Percentiles rank a stretch among this genome's conserved stretches.
phyloP scores from a whole-genome alignment of 1,139 yeast genomes.

The Eremothecium cymbalariae region DNA sequence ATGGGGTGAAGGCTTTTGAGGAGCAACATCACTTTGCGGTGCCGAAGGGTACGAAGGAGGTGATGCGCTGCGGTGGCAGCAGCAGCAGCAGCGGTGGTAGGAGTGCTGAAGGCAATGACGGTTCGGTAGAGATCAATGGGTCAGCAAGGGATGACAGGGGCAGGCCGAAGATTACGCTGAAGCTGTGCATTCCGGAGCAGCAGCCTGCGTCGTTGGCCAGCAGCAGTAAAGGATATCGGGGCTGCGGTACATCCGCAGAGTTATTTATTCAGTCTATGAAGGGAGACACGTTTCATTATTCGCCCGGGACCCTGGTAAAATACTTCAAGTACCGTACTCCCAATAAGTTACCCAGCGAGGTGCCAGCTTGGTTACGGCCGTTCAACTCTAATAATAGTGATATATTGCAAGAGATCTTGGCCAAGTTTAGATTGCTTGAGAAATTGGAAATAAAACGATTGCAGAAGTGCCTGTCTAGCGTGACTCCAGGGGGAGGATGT shows the following conservation, averaged over 20 bases:
- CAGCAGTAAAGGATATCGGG: too few relatives aligned
- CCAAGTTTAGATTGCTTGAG: constrained; percentile 45
- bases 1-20: constrained; percentile 1
- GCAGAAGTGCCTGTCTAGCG: constrained; percentile 25
- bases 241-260: constrained; percentile 16
- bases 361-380: constrained; percentile 44
- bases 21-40: constrained; percentile 2
- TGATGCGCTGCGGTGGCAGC: too few relatives aligned
- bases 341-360: constrained; percentile 15
- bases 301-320: constrained; percentile 29
- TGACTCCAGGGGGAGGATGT: constrained; percentile 2
- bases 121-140: too few relatives aligned
- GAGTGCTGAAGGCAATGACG: too few relatives aligned
- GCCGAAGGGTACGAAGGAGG: background rate
- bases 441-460: constrained; percentile 45
- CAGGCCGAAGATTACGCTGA: constrained; percentile 3
- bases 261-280: constrained; percentile 33
- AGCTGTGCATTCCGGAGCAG: constrained; percentile 2
- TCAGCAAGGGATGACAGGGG: background rate
- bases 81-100: too few relatives aligned
- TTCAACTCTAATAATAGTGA: constrained; percentile 31
- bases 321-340: constrained; percentile 27
- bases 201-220: too few relatives aligned
- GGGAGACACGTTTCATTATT: constrained; percentile 35
- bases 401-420: constrained; percentile 36